Conservation (phyloP, 768 basidiomycete species). For the Psilocybe azurescens region DNA sequence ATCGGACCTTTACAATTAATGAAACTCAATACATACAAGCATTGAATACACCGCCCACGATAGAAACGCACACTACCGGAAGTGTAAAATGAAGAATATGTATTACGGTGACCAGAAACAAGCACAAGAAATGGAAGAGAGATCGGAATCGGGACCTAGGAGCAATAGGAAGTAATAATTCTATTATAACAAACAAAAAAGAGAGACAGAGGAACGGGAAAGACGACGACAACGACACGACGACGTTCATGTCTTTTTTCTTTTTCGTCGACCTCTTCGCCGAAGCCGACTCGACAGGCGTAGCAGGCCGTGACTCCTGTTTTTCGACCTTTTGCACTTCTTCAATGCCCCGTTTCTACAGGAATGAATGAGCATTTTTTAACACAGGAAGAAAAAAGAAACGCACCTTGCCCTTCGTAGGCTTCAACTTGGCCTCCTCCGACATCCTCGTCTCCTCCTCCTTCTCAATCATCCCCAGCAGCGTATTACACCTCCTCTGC, state of each 20-base stretch:
- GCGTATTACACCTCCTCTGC: conserved; percentile 84
- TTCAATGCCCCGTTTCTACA: conserved; percentile 71
- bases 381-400: neutral
- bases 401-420: conserved; percentile 68
- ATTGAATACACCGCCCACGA: neutral
- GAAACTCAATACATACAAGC: neutral
- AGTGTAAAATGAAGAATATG: neutral
- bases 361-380: conserved; percentile 1
- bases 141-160: neutral
- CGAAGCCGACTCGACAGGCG: conserved; percentile 58
- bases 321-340: conserved; percentile 58
- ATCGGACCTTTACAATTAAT: too few species aligned
- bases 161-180: neutral
- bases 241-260: conserved; percentile 58
- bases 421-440: conserved; percentile 70
- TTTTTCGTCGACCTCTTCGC: conserved; percentile 68
- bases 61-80: neutral
- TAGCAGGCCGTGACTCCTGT: conserved; percentile 66
- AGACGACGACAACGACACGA: too few species aligned
- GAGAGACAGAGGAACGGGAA: neutral
- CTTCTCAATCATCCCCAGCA: conserved; percentile 91
- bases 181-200: neutral
- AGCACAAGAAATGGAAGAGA: neutral
- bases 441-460: conserved; percentile 76
- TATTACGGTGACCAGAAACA: neutral